Conservation (phyloP, 1,139 yeast genomes). For the Protomyces pachydermus region DNA sequence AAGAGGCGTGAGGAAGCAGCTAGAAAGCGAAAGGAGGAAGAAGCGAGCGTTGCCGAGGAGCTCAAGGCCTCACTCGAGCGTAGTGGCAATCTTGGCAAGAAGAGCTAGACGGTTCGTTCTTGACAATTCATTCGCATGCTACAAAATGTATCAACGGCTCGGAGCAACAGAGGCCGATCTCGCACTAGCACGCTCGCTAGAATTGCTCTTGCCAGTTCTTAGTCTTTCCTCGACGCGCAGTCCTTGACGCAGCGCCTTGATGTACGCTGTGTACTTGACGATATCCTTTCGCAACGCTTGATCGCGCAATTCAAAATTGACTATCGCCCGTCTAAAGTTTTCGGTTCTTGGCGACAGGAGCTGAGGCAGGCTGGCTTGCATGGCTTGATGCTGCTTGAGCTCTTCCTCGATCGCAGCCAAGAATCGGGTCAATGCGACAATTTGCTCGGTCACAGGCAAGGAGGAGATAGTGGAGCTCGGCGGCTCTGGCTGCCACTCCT, state of each 20-base stretch:
- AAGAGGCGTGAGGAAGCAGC: conserved; percentile 34
- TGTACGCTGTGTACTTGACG: conserved; percentile 38
- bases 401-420: conserved; percentile 34
- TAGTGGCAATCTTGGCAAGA: conserved; percentile 13
- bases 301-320: conserved; percentile 40
- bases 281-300: conserved; percentile 38
- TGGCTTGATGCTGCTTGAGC: conserved; percentile 36
- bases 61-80: conserved; percentile 11
- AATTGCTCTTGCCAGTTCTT: not conserved
- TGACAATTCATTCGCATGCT: not conserved
- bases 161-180: not conserved
- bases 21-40: conserved; percentile 32
- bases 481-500: conserved; percentile 39
- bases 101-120: not conserved
- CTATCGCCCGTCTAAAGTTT: conserved; percentile 36
- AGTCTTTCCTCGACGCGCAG: not conserved
- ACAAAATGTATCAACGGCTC: not conserved
- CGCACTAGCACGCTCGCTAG: not conserved
- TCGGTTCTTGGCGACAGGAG: conserved; percentile 35
- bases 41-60: conserved; percentile 28
- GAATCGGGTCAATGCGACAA: conserved; percentile 35
- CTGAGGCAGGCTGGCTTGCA: conserved; percentile 34
- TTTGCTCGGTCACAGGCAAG: conserved; percentile 36
- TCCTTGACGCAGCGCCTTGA: conserved; percentile 17
- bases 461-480: conserved; percentile 36